phyloP scores from a whole-genome alignment of 192 early-diverging fungal species.

The Umbelopsis isabellina region DNA sequence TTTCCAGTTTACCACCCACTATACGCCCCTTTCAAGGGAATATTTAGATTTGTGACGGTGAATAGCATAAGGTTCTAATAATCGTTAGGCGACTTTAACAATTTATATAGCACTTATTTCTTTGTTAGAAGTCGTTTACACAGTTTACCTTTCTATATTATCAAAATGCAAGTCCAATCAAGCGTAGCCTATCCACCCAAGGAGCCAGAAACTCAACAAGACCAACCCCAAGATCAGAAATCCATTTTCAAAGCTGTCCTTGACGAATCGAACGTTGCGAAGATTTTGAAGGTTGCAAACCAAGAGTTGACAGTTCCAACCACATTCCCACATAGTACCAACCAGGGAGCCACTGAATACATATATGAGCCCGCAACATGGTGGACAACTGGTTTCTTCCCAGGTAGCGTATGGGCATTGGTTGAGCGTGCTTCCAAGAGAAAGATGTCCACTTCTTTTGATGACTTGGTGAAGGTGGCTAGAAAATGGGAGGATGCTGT shows the following conservation, averaged over 20 bases:
- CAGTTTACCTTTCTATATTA: neutral
- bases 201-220: neutral
- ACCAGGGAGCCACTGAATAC: conserved; percentile 14
- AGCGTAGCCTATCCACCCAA: conserved; percentile 15
- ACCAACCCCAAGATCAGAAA: neutral
- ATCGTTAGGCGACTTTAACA: too few species aligned
- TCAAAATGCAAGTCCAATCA: conserved; percentile 11
- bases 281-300: conserved; percentile 23
- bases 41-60: too few species aligned
- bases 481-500: conserved; percentile 16
- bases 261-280: neutral
- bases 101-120: too few species aligned
- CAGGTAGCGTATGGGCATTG: conserved; percentile 24
- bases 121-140: too few species aligned
- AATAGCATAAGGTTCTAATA: too few species aligned
- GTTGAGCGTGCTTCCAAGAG: conserved; percentile 27
- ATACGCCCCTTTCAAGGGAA: too few species aligned
- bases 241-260: conserved; percentile 25
- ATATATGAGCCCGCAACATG: conserved; percentile 23
- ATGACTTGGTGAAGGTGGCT: conserved; percentile 1
- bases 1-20: too few species aligned
- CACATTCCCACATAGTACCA: conserved; percentile 21
- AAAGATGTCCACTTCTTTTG: neutral
- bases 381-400: conserved; percentile 29
- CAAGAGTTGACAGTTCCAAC: neutral